phyloP scores from a whole-genome alignment of 768 basidiomycete species.

The Tremella mesenterica region DNA sequence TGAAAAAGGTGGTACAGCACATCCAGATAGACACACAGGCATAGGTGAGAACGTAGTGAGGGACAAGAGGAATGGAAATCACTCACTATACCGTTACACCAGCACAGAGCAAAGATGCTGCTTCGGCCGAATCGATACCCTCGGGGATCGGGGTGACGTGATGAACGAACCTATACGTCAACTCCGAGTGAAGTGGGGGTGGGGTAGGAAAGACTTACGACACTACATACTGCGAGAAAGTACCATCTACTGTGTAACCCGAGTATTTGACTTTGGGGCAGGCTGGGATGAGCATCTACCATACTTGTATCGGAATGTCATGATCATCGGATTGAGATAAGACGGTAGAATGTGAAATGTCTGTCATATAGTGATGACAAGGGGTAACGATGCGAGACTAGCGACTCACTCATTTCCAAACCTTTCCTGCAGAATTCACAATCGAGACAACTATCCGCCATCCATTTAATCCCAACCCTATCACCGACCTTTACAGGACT shows the following conservation, averaged over 20 bases:
- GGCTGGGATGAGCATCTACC: constrained; percentile 47
- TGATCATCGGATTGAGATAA: background rate
- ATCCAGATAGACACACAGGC: too few relatives aligned
- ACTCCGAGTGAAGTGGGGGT: too few relatives aligned
- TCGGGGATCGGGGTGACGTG: constrained; percentile 69
- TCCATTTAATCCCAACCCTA: constrained; percentile 68
- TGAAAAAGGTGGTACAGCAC: too few relatives aligned
- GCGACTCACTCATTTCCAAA: constrained; percentile 48
- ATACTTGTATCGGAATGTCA: too few relatives aligned
- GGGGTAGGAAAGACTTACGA: too few relatives aligned
- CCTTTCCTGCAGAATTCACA: constrained; percentile 71
- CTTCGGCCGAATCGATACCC: constrained; percentile 50
- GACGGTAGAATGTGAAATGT: background rate
- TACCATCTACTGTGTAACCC: constrained; percentile 70
- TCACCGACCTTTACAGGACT: constrained; percentile 61
- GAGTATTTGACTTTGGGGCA: constrained; percentile 56
- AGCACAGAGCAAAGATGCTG: constrained; percentile 68
- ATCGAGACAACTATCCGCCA: constrained; percentile 53
- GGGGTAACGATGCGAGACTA: background rate
- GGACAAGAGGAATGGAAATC: too few relatives aligned
- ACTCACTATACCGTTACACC: constrained; percentile 76
- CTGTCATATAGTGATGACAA: background rate
- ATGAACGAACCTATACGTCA: constrained; percentile 16
- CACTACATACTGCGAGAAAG: constrained; percentile 52
- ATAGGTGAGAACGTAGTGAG: too few relatives aligned